Evolutionary conservation across 441 rosid species (phyloP), one percentile per base, ranked within the genome.

Genomic region (Eruca vesicaria): DNA sequence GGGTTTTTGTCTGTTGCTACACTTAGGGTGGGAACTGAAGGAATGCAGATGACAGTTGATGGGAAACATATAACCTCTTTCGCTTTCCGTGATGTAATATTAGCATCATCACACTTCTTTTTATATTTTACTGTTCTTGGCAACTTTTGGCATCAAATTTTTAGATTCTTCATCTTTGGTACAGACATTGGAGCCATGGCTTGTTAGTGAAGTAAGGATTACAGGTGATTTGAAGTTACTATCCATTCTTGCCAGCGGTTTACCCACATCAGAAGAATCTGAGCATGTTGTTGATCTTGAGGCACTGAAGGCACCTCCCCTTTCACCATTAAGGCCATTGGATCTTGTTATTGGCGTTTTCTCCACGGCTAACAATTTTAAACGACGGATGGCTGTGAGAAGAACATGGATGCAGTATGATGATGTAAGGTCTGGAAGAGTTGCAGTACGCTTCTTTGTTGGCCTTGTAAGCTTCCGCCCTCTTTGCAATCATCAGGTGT

Each of bases 351-450:
- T 96, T 79, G 98, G 99, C 45, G 96, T 96, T 65, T 93, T 96
- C 81, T 93, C 98, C 59, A 93, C 96, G 2, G 93, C 97, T 68
- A 96, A 96, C 84, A 96, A 96, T 71, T 96, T 96, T 75, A 93
- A 91, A 79, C 86, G 93, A 62, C 85, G 98, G 78, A 93, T 96
- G 99, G 94, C 97, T 83, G 92, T 96, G 60, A 85, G 97, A 77
- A 88, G 97, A 80, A 93, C 99, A 69, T 96, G 99, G 99, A 93
- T 96, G 99, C 98, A 96, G 79, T 91, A 90, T 72, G 77, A 84
- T 79, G 90, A 86, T 81, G 92, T 88, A 28, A 84, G 88, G 52
- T 85, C 94, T 4, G 97, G 99, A 75, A 73, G 78, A 66, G 93
- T 85, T 68, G 97, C 89, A 71, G 99, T 90, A 73, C 97, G 95